Conservation (phyloP, 441 rosid species). For the Theobroma grandiflorum region DNA sequence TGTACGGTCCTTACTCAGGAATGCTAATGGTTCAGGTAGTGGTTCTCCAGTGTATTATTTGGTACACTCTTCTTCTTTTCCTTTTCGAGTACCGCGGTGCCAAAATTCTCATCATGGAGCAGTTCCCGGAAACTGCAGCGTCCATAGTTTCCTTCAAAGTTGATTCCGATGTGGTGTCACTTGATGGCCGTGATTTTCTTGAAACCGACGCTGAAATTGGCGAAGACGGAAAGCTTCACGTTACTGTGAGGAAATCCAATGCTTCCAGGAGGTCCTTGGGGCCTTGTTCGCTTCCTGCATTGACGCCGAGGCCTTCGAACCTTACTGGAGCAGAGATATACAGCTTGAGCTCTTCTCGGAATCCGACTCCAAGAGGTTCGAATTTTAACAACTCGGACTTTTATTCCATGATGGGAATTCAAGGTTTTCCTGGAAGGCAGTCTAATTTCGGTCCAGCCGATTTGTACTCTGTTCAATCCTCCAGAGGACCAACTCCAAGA, state of each 20-base stretch:
- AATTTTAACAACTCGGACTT: slow-evolving; percentile 71
- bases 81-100: slow-evolving; percentile 79
- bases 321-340: slow-evolving; percentile 77
- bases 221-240: slow-evolving; percentile 71
- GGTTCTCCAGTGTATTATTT: slow-evolving; percentile 75
- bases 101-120: slow-evolving; percentile 72
- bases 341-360: slow-evolving; percentile 64
- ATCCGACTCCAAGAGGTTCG: slow-evolving; percentile 71
- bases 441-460: slow-evolving; percentile 74
- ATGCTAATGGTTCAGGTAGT: slow-evolving; percentile 76
- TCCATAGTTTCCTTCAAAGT: slow-evolving; percentile 69
- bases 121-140: slow-evolving; percentile 74
- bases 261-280: slow-evolving; percentile 65
- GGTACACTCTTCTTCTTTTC: slow-evolving; percentile 74
- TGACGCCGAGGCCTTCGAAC: slow-evolving; percentile 74
- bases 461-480: slow-evolving; percentile 80
- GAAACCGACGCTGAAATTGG: slow-evolving; percentile 70
- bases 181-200: slow-evolving; percentile 58
- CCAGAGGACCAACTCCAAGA: slow-evolving; percentile 75
- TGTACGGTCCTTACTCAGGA: slow-evolving; percentile 64
- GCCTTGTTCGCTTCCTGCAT: slow-evolving; percentile 44
- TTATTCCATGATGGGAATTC: slow-evolving; percentile 69
- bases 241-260: slow-evolving; percentile 64
- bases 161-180: slow-evolving; percentile 70
- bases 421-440: slow-evolving; percentile 64